These are phyloP conservation scores for Quercus berberidifolia DNA, from an alignment of 306 rosid genomes.

Conservation along the genomic window DNA sequence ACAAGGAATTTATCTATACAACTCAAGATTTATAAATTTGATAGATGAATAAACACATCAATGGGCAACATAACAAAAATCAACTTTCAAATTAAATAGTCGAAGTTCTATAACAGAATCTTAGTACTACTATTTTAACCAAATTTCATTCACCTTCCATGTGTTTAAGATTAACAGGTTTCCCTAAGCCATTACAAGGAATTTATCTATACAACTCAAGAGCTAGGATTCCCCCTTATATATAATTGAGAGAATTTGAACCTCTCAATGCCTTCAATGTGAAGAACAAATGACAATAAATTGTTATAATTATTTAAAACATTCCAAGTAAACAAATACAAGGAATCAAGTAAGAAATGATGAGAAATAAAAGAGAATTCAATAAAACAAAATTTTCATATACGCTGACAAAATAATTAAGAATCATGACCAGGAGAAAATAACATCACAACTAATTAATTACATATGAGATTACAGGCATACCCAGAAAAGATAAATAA, in stretches of 20 bases:
- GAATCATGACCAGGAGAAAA: not conserved
- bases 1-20: not conserved
- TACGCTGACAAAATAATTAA: not conserved
- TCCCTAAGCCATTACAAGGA: not conserved
- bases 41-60: not conserved
- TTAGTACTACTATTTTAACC: not conserved
- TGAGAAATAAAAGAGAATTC: not conserved
- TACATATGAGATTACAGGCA: conserved; percentile 9
- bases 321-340: conserved; percentile 4
- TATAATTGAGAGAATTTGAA: not conserved
- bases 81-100: not conserved
- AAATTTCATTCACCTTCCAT: not conserved
- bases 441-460: conserved; percentile 12
- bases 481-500: conserved; percentile 2
- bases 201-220: not conserved
- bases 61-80: not conserved
- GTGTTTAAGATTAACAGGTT: not conserved
- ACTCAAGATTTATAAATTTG: not conserved
- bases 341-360: not conserved
- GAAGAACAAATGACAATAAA: not conserved
- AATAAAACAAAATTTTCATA: not conserved
- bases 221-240: not conserved
- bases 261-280: not conserved
- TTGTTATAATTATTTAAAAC: conserved; percentile 11
- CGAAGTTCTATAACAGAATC: not conserved